Evolutionary conservation across 148 eudicot genomes (phyloP).

Genomic region (Cornus florida): DNA sequence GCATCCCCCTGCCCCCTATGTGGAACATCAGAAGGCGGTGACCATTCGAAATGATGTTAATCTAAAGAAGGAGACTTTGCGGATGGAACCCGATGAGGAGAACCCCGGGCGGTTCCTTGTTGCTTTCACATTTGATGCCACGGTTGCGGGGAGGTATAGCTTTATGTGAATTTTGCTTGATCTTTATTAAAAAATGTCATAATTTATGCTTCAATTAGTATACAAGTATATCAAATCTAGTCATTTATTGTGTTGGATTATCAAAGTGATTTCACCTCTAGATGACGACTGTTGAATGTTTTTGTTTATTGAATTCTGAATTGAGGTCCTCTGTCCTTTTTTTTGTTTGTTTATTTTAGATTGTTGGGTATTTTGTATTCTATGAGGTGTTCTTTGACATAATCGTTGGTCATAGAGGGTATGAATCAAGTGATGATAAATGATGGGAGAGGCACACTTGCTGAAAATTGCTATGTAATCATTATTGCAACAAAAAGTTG

Average conservation of each 20-base stretch:
- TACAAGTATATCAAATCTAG: not conserved
- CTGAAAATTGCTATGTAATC: not conserved
- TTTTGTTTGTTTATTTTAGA: not conserved
- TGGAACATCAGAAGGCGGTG: constrained; percentile 94
- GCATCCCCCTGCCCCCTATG: constrained; percentile 50
- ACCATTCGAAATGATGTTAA: constrained; percentile 89
- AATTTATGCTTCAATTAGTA: not conserved
- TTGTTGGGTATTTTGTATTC: not conserved
- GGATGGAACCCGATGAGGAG: constrained; percentile 69
- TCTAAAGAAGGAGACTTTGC: constrained; percentile 84
- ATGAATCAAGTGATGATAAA: not conserved
- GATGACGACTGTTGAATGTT: not conserved
- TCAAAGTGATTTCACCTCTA: not conserved
- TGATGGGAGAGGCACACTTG: not conserved
- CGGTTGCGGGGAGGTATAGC: constrained; percentile 78
- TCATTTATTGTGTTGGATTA: not conserved
- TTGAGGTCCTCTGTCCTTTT: not conserved
- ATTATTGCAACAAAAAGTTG: not conserved
- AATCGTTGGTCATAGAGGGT: not conserved
- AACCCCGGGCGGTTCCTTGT: constrained; percentile 82
- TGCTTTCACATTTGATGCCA: constrained; percentile 84
- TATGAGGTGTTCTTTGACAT: not conserved
- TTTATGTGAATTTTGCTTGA: not conserved
- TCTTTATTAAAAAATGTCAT: not conserved
- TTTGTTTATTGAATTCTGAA: not conserved